These are phyloP conservation scores for Epichloe sibirici DNA, from an alignment of 2,329 filamentous ascomycete species.

Conservation along the genomic window DNA sequence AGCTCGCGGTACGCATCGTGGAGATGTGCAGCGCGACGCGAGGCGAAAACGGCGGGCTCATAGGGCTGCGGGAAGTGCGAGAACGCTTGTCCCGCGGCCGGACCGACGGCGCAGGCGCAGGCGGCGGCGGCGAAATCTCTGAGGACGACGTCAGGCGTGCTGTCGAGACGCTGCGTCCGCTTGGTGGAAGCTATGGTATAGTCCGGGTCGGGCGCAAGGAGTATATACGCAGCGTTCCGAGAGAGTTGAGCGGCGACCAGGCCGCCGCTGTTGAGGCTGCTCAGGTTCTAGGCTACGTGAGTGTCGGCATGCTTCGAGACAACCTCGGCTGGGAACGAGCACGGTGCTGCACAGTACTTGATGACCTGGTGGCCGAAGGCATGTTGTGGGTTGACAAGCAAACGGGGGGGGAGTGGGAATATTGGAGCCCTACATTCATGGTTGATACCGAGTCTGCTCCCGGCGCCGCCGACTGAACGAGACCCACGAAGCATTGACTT, in stretches of 20 bases:
- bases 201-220: constrained; percentile 71
- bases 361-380: constrained; percentile 78
- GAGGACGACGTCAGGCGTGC: constrained; percentile 91
- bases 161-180: constrained; percentile 72
- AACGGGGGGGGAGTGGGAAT: constrained; percentile 67
- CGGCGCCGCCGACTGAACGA: not conserved
- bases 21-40: constrained; percentile 82
- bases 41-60: constrained; percentile 83
- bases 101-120: constrained; percentile 55
- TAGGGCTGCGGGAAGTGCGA: constrained; percentile 70
- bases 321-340: constrained; percentile 81
- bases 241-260: constrained; percentile 91
- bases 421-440: constrained; percentile 80
- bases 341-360: constrained; percentile 76
- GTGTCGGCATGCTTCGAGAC: constrained; percentile 72
- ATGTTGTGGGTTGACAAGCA: constrained; percentile 92
- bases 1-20: constrained; percentile 88
- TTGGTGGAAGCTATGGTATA: constrained; percentile 80
- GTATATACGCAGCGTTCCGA: constrained; percentile 86
- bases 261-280: constrained; percentile 83
- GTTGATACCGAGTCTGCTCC: constrained; percentile 23
- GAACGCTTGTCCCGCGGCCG: constrained; percentile 61
- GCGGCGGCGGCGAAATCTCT: constrained; percentile 54
- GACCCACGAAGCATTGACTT: too few species aligned
- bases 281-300: constrained; percentile 82